Evolutionary conservation across 2,329 filamentous ascomycete genomes (phyloP).

Genomic region (Colletotrichum gloeosporioides): DNA sequence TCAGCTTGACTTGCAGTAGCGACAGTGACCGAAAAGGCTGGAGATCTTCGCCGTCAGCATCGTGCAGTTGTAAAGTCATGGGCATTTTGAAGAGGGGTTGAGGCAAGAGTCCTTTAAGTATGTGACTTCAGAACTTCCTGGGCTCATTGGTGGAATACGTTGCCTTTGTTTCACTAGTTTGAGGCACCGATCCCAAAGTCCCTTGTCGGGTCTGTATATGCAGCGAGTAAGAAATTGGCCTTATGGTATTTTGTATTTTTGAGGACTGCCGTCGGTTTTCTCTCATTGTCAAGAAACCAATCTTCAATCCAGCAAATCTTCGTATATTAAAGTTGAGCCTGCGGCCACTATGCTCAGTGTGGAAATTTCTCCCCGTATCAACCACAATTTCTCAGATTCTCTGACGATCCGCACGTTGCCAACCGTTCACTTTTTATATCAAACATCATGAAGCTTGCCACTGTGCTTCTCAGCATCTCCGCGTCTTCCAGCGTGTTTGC

Average conservation of each 20-base stretch:
- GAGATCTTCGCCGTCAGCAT: not conserved
- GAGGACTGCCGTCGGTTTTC: not conserved
- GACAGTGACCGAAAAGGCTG: not conserved
- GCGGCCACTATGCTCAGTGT: rapidly evolving
- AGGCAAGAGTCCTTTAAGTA: not conserved
- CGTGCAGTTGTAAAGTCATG: not conserved
- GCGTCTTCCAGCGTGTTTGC: not conserved
- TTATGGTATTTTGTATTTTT: not conserved
- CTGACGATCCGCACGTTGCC: rapidly evolving
- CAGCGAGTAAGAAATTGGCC: not conserved
- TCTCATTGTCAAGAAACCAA: too few relatives aligned
- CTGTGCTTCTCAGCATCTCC: not conserved
- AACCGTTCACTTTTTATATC: not conserved
- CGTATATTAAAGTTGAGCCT: not conserved
- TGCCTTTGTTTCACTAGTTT: not conserved
- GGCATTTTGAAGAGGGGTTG: not conserved
- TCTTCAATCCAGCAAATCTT: not conserved
- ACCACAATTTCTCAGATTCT: not conserved
- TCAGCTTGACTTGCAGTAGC: not conserved
- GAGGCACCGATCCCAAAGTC: not conserved
- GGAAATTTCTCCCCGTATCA: rapidly evolving
- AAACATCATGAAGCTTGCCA: not conserved
- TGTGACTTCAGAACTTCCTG: not conserved
- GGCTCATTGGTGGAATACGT: not conserved
- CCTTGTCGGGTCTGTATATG: not conserved